Percentiles rank a stretch among this genome's conserved stretches.
phyloP scores from a whole-genome alignment of 2,329 filamentous ascomycete genomes.

The Colletotrichum sp. region DNA sequence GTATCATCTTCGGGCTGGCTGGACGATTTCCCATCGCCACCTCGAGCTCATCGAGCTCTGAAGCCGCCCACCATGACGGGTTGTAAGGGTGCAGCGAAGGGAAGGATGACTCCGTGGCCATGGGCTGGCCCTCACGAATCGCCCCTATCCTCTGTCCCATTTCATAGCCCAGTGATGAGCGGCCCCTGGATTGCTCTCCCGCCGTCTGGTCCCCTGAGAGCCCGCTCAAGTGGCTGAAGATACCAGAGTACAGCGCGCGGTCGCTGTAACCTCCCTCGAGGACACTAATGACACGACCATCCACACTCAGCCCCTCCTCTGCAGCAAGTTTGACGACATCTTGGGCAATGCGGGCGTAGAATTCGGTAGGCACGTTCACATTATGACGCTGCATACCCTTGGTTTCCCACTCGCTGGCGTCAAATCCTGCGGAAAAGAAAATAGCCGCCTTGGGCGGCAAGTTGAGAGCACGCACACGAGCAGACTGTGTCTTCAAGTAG shows the following conservation, averaged over 20 bases:
- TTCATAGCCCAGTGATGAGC: conserved; percentile 58
- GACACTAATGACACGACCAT: conserved; percentile 89
- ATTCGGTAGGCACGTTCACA: conserved; percentile 95
- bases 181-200: conserved; percentile 27
- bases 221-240: conserved; percentile 88
- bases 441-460: conserved; percentile 81
- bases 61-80: conserved; percentile 72
- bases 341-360: conserved; percentile 88
- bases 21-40: conserved; percentile 56
- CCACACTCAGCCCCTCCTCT: conserved; percentile 77
- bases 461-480: conserved; percentile 63
- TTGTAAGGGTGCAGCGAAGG: conserved; percentile 59
- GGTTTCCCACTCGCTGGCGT: conserved; percentile 94
- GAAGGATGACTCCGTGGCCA: conserved; percentile 26
- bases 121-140: conserved; percentile 38
- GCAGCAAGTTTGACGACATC: conserved; percentile 84
- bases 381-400: conserved; percentile 93
- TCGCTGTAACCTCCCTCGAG: conserved; percentile 97
- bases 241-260: conserved; percentile 84
- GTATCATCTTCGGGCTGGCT: conserved; percentile 57
- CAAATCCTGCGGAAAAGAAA: conserved; percentile 95
- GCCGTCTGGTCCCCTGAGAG: conserved; percentile 64
- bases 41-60: conserved; percentile 74
- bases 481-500: conserved; percentile 77
- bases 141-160: conserved; percentile 60